Base-by-base conservation (phyloP, 768 basidiomycete genomes). In the Coprinopsis cinerea region DNA sequence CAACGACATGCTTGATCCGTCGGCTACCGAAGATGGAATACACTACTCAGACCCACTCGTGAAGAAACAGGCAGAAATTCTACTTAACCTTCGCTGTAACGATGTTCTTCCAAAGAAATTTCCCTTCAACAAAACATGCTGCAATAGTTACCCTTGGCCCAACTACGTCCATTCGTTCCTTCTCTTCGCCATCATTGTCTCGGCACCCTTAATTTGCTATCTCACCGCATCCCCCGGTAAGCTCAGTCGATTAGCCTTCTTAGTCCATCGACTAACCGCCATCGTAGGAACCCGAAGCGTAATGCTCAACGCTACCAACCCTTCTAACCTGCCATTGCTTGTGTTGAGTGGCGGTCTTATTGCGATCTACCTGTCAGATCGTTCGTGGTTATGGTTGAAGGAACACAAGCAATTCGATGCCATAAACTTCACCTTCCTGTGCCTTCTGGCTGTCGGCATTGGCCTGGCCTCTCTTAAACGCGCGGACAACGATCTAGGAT, bases 321-420 rank as follows among this genome's bases (percentile, higher is more conserved):
- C 44, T 9, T 11, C 34, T 3, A 18, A 18, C 7, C 4, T 37
- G 9, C 51, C 51, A 4, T 52, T 34, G 20, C n/a, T 52, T 6
- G 47, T 37, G 5, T 55, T 59, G 49, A 55, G 61, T 46, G 37
- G 39, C 9, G 57, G 49, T n/a, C 44, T 54, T 14, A 6, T 55
- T n/a, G 63, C 91, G 42, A 81, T 86, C 24, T 93, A 80, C 65
- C 47, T 85, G 49, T 86, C 91, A 2, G 92, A 96, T 61, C 77
- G 92, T n/a, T 91, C 89, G 3, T 78, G 78, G 34, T 71, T 92
- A 52, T 96, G 90, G 85, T 68, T 86, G 47, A 94, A 94, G 62
- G 90, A 92, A 61, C 86, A 93, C 59, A 96, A 95, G 60, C 78
- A 84, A 47, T 94, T 83, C 59, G 74, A 82, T 62, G 64, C 82